Conservation (phyloP, 345 rosid species). For the Syzygium aromaticum region DNA sequence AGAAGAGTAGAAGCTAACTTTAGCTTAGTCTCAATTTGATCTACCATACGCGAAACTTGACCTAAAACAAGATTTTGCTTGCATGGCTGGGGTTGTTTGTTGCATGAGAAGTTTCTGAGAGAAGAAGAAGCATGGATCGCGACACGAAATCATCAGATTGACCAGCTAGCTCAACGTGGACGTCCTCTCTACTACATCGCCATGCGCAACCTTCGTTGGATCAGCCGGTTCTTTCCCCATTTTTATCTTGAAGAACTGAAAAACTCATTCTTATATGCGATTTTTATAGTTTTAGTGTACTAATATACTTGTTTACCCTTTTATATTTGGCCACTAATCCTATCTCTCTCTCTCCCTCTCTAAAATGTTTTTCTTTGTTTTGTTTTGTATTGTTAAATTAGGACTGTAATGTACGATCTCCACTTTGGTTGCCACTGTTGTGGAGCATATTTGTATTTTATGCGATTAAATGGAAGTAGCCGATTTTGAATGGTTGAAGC, state of each 20-base stretch:
- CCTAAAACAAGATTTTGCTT: not conserved
- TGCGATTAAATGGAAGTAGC: not conserved
- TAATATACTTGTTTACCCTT: not conserved
- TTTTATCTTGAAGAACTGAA: not conserved
- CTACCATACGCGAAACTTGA: not conserved
- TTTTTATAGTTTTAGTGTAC: not conserved
- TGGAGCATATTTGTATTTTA: not conserved
- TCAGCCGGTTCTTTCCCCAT: not conserved
- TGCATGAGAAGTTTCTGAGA: not conserved
- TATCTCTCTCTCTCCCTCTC: not conserved
- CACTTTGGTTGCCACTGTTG: not conserved
- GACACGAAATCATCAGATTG: not conserved
- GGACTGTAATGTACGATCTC: not conserved
- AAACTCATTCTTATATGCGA: not conserved
- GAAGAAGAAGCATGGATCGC: not conserved
- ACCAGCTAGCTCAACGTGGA: not conserved
- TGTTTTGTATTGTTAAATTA: not conserved
- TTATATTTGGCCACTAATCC: not conserved
- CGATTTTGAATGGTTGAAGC: not conserved
- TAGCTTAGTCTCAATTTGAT: not conserved
- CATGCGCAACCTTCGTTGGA: not conserved
- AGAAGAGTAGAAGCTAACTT: not conserved
- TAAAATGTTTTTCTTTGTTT: not conserved
- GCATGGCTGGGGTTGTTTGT: not conserved
- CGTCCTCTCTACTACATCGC: not conserved